These are phyloP conservation scores for Saccharomycopsis phalli DNA, from an alignment of 1,139 yeast genomes.

Conservation along the genomic window DNA sequence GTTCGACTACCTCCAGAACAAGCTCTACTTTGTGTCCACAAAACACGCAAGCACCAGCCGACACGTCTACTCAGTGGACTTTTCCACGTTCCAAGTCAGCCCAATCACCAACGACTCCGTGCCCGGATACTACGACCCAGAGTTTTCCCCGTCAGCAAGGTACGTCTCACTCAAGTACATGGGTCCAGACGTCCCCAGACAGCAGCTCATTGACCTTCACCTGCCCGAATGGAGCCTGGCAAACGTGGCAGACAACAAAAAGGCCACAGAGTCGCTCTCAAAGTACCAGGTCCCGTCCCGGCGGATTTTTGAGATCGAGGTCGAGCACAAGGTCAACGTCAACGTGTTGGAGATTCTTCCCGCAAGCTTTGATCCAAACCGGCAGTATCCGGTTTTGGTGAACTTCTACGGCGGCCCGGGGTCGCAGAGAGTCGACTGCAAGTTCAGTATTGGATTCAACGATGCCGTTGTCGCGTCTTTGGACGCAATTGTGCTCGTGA, in stretches of 20 bases:
- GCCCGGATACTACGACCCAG: conserved; percentile 51
- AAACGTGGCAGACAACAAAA: conserved; percentile 16
- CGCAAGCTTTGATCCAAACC: conserved; percentile 46
- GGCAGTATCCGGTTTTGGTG: conserved; percentile 71
- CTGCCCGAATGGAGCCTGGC: conserved; percentile 14
- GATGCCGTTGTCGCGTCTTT: conserved; percentile 59
- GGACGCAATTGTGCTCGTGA: conserved; percentile 66
- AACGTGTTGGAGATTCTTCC: conserved; percentile 75
- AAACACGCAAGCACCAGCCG: conserved; percentile 46
- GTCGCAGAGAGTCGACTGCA: conserved; percentile 57
- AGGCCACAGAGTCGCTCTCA: conserved; percentile 23
- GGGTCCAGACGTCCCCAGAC: conserved; percentile 66
- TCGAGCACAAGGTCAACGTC: conserved; percentile 38
- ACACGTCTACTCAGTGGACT: conserved; percentile 42
- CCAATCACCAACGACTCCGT: conserved; percentile 41
- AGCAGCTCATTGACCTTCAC: conserved; percentile 41
- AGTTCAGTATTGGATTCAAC: conserved; percentile 53
- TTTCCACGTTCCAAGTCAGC: conserved; percentile 25
- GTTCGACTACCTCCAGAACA: conserved; percentile 42
- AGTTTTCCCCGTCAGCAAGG: conserved; percentile 50
- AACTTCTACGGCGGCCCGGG: conserved; percentile 95
- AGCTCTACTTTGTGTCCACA: conserved; percentile 59
- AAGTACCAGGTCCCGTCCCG: conserved; percentile 49
- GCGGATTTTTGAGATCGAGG: conserved; percentile 37
- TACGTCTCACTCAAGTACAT: conserved; percentile 43